phyloP scores from a whole-genome alignment of 73 alveolate genomes.

The Tetrahymena malaccensis region DNA sequence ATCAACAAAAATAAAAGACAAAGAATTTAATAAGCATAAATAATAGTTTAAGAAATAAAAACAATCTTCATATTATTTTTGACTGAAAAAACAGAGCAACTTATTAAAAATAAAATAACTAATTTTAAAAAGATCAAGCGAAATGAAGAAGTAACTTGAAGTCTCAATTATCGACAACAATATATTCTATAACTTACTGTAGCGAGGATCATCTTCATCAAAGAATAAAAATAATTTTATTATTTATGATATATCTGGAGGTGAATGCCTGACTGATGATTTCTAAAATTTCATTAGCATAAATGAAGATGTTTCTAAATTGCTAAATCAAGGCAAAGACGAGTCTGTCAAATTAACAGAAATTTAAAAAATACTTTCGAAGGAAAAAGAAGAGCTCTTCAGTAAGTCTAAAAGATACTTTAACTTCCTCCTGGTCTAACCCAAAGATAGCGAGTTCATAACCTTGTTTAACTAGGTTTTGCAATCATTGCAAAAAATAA shows the following conservation, averaged over 20 bases:
- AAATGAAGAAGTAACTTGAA: background rate
- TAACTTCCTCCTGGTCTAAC: background rate
- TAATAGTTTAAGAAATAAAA: background rate
- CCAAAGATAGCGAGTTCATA: background rate
- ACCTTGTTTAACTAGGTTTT: background rate
- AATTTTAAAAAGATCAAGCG: background rate
- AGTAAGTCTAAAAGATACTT: background rate
- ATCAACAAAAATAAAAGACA: background rate
- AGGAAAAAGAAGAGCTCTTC: background rate
- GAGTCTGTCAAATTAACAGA: background rate
- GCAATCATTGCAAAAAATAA: background rate
- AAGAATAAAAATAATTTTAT: background rate
- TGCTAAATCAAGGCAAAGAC: background rate
- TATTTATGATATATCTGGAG: background rate
- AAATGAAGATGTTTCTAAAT: background rate
- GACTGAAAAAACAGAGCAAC: background rate
- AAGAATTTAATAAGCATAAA: background rate
- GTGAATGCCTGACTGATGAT: background rate
- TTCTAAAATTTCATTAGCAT: background rate
- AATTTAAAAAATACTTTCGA: background rate
- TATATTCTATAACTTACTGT: background rate
- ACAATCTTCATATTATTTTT: background rate
- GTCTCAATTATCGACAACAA: background rate
- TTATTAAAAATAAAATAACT: background rate
- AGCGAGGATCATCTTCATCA: background rate